Conservation (phyloP, 257 asterid species). For the Capsicum pubescens region DNA sequence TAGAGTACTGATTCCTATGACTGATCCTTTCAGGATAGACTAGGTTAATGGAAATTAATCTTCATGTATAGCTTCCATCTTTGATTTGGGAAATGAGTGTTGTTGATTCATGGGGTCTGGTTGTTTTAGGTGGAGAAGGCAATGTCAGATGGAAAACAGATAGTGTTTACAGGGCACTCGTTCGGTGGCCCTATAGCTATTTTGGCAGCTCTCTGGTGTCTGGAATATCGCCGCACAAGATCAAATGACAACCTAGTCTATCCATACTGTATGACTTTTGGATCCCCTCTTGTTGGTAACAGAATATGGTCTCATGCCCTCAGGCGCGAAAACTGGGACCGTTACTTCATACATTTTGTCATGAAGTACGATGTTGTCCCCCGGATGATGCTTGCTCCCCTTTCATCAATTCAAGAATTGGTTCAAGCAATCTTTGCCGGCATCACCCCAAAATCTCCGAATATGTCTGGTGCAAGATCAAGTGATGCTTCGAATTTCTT, state of each 20-base stretch:
- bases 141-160: constrained; percentile 59
- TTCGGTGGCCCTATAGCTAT: constrained; percentile 77
- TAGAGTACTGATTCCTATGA: not conserved
- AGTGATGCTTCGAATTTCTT: constrained; percentile 47
- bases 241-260: constrained; percentile 30
- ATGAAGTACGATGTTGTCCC: constrained; percentile 76
- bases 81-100: constrained; percentile 8
- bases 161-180: constrained; percentile 84
- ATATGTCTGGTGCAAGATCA: constrained; percentile 33
- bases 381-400: constrained; percentile 72
- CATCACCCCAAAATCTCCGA: constrained; percentile 52
- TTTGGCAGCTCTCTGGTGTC: constrained; percentile 77
- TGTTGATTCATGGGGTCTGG: constrained; percentile 8
- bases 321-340: constrained; percentile 76
- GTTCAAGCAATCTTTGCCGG: constrained; percentile 54
- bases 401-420: constrained; percentile 53
- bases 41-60: not conserved
- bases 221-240: constrained; percentile 61
- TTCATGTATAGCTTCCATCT: constrained; percentile 10
- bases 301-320: constrained; percentile 76
- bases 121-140: constrained; percentile 74
- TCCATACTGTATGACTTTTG: constrained; percentile 78
- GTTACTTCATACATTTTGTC: constrained; percentile 65
- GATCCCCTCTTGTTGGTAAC: constrained; percentile 72
- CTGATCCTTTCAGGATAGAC: not conserved